Conservation (phyloP, 768 basidiomycete genomes). For the Suillus subaureus region DNA sequence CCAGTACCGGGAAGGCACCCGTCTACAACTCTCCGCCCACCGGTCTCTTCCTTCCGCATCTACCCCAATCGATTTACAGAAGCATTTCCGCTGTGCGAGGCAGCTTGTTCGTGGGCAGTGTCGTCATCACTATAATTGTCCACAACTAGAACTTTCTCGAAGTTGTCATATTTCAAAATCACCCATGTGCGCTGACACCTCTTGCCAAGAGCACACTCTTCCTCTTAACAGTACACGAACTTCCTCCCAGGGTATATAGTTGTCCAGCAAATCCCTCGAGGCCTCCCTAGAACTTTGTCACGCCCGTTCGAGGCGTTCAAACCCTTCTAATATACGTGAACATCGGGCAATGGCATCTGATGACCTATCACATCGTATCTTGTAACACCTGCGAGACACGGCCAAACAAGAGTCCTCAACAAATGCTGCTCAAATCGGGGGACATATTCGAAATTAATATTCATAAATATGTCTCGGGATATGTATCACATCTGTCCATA, state of each 20-base stretch:
- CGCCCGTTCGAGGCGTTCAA: too few species aligned
- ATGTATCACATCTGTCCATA: too few species aligned
- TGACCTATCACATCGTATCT: background rate
- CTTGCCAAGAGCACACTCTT: background rate
- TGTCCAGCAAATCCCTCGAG: background rate
- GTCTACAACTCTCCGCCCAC: background rate
- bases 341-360: background rate
- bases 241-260: background rate
- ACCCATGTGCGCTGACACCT: background rate
- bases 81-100: background rate
- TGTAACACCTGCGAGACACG: background rate
- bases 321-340: background rate
- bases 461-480: too few species aligned
- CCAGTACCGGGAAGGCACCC: background rate
- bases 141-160: background rate
- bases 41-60: background rate
- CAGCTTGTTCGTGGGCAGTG: background rate
- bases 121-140: background rate
- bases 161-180: background rate
- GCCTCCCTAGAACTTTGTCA: background rate
- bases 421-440: too few species aligned
- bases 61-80: background rate
- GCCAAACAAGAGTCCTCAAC: too few species aligned
- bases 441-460: too few species aligned
- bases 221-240: background rate